Conservation (phyloP, 768 basidiomycete species). For the Suillus brevipes region DNA sequence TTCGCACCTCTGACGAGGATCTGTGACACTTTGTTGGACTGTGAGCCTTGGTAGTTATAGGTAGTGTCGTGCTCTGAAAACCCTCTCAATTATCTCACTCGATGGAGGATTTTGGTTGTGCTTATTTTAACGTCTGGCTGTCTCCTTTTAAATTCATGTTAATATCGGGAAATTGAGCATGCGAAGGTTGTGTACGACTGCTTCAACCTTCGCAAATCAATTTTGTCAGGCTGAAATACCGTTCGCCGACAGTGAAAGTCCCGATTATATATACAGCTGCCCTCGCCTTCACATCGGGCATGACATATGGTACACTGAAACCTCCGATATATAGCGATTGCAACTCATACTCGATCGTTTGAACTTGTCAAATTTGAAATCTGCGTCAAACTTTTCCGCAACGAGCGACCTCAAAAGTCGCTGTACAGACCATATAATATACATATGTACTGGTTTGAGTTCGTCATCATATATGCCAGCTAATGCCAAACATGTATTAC, state of each 20-base stretch:
- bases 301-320: not conserved
- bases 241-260: not conserved
- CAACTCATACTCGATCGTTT: not conserved
- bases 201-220: not conserved
- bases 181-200: too few species aligned
- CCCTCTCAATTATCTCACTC: too few species aligned
- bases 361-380: not conserved
- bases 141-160: too few species aligned
- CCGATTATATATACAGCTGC: not conserved
- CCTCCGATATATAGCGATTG: not conserved
- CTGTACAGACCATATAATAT: not conserved
- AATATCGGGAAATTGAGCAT: too few species aligned
- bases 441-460: not conserved
- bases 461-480: not conserved
- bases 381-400: not conserved
- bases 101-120: too few species aligned
- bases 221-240: not conserved
- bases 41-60: too few species aligned
- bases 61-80: too few species aligned
- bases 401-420: not conserved
- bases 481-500: not conserved
- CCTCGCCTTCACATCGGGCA: not conserved
- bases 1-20: too few species aligned
- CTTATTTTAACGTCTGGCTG: too few species aligned
- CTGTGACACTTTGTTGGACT: too few species aligned